Evolutionary conservation across 495 filamentous ascomycete species (phyloP), one percentile per base, ranked within the genome.

Genomic region (Daldinia childiae): DNA sequence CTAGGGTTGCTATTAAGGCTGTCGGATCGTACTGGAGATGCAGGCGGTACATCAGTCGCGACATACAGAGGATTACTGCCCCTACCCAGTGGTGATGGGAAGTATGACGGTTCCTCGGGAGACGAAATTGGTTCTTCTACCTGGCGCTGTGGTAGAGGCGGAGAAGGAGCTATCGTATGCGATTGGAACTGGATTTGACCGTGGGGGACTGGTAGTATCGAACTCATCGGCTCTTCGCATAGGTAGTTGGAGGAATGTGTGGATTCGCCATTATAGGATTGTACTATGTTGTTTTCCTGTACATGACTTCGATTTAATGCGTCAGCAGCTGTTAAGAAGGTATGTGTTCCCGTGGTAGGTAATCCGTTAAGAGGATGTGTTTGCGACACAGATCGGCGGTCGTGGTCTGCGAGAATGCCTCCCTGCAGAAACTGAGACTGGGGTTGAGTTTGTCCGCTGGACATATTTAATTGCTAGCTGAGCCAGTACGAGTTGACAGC

Each of bases 1-100:
- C 77, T 73, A 58, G 66, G 64, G 51, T 69, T 56, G 41, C 62
- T 64, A 27, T 78, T 77, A 30, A 76, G 67, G 36, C 64, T 72
- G 24, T 74, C 68, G 45, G 70, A 67, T n/a, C 69, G 78, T 36
- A 26, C 26, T 12, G 77, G 76, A 19, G 63, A 69, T 0, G 64
- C 61, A 30, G 76, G 71, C 9, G 68, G 58, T 38, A 81, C 58
- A 51, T 83, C 79, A 32, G 82, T 80, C n/a, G 78, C 76, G 29
- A 83, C 71, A 32, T 73, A 69, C 15, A 82, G 64, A 39, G 75
- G 34, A 58, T 66, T 62, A 62, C 61, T 73, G 29, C 58, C 69
- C 45, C 64, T 68, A 15, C 48, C 43, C 17, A 73, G 51, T 24
- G 74, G 70, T 26, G 68, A 59, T 17, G 70, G 73, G 12, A 66